Base-by-base conservation (phyloP, 495 filamentous ascomycete genomes). In the Xylaria telfairii region DNA sequence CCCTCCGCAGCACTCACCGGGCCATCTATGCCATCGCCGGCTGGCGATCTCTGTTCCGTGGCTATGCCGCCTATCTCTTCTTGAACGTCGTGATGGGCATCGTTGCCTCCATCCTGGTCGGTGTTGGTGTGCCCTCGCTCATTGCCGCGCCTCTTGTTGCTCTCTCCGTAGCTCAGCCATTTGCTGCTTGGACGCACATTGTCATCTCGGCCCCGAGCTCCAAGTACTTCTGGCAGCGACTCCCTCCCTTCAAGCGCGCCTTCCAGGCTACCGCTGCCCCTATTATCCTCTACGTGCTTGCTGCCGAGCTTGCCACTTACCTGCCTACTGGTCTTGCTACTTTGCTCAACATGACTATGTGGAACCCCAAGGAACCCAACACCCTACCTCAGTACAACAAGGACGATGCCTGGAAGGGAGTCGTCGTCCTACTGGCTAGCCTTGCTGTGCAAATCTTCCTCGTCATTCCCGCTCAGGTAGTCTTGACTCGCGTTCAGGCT, bases 401-500 rank as follows among this genome's bases (percentile, higher is more conserved):
- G 65, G 47, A 73, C 65, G 74, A 73, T 46, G 65, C 67, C 66
- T 81, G 76, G 81, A 82, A 83, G 79, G 68, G 61, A 5, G 10
- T 79, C 17, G 30, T 80, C 10, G 71, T 83, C 12, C 44, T 74
- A 10, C 65, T 81, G 10, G 53, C 81, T 2, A 53, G 67, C 7
- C 32, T 83, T 15, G 59, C 62, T 3, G 30, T 81, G 21, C 61
- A 81, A 39, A 57, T 83, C 64, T 66, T 80, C 70, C 61, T 83
- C 46, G 75, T 81, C 12, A 75, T 86, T 26, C 84, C 85, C 32
- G 71, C 83, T 39, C 74, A 79, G 56, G 80, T 83, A 17, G 74
- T 82, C 17, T 77, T 87, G n/a, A 73, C 76, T 37, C 84, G 85
- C 53, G 82, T 87, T 13, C 83, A 85, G 77, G 84, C 85, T 13